Conservation (phyloP, 1,284 basidiomycete species). For the Peniophora sp. region DNA sequence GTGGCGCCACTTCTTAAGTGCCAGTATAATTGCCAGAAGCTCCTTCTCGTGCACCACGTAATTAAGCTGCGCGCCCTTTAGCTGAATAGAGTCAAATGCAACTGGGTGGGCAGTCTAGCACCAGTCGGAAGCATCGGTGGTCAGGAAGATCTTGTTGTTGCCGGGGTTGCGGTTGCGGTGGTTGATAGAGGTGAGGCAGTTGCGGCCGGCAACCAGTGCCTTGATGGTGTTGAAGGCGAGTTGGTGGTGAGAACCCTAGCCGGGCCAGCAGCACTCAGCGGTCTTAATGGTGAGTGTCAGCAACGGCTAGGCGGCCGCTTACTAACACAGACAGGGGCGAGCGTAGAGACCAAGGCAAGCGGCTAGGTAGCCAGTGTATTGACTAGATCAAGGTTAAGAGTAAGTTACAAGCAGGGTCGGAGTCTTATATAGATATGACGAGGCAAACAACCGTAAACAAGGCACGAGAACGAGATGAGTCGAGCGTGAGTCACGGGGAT, state of each 20-base stretch:
- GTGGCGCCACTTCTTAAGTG: no score
- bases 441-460: no score
- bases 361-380: no score
- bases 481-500: no score
- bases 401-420: no score
- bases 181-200: constrained; percentile 22
- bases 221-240: constrained; percentile 31
- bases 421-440: no score
- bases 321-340: no score
- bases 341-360: no score
- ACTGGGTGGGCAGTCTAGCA: constrained; percentile 13
- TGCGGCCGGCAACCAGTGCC: constrained; percentile 14
- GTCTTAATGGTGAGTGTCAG: constrained; percentile 22
- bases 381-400: no score
- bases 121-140: constrained; percentile 17
- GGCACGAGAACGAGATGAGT: no score
- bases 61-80: constrained; percentile 23
- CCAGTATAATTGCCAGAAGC: no score
- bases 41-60: constrained; percentile 24
- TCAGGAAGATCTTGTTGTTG: constrained; percentile 18
- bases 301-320: no score
- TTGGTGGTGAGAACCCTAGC: constrained; percentile 22
- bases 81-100: constrained; percentile 9
- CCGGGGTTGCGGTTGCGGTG: constrained; percentile 21
- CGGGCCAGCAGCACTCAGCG: constrained; percentile 17